Evolutionary conservation across 345 rosid species (phyloP), one percentile per base, ranked within the genome.

Genomic region (Balakata baccata): DNA sequence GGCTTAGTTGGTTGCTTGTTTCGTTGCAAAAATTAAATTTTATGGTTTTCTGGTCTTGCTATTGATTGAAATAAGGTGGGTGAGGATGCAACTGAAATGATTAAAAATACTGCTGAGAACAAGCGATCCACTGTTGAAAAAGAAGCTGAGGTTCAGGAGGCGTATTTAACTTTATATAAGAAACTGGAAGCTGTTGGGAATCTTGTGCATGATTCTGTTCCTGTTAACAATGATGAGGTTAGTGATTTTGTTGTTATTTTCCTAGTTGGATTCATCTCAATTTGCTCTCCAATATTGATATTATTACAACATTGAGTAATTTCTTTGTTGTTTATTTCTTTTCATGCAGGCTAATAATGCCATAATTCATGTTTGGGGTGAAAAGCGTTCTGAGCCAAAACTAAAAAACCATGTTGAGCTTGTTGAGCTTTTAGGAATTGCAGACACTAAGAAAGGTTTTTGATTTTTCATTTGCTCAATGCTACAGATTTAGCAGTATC

Each of bases 371-470:
- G 17, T 75, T 11, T 87, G 88, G 88, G 98, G 96, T 49, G 87
- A 86, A 76, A 89, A 74, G 75, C 85, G 88, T 12, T 5, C 76
- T 64, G 87, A 86, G 80, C 73, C 85, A 10, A 90, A 86, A 78
- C 63, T 92, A 65, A 88, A 82, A 85, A 92, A 88, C 79, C 98
- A 94, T 81, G 97, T 94, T 20, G 97, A 94, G 68, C 98, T 94
- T 16, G 92, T 94, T 70, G 97, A 94, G 78, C 90, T 88, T 77
- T 88, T 90, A 43, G 98, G 83, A 16, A 88, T 94, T 68, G 97
- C 97, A 0, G 93, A 94, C 74, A 57, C 73, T 61, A 90, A 88
- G 81, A 94, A 77, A 86, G 98, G 98, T 92, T 80, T 37, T 20
- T 3, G 10, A 37, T 67, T 29, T 29, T 25, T 0, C 25, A 49